These are phyloP conservation scores for Fusarium pininemorale DNA, from an alignment of 2,329 filamentous ascomycete species.

Conservation along the genomic window DNA sequence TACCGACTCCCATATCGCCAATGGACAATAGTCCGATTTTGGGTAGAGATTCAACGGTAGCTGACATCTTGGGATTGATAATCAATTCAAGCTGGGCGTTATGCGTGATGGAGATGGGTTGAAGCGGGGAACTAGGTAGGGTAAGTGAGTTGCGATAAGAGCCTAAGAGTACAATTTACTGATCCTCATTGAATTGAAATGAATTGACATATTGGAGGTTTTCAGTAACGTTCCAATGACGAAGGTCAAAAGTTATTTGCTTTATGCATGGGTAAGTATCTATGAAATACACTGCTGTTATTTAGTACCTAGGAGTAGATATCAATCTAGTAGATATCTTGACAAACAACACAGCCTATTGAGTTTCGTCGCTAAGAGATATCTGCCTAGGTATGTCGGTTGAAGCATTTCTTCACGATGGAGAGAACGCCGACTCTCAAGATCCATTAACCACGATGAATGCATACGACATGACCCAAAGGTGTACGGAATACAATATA, in stretches of 20 bases:
- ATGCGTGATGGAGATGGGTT: neutral
- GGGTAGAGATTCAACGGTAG: neutral
- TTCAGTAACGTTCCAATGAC: neutral
- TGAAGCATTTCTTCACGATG: neutral
- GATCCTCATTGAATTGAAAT: neutral
- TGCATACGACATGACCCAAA: neutral
- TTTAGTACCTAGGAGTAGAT: neutral
- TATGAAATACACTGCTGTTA: neutral
- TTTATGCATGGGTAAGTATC: neutral
- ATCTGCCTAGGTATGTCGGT: neutral
- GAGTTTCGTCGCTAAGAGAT: neutral
- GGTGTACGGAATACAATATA: neutral
- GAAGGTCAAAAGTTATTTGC: neutral
- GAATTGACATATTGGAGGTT: neutral
- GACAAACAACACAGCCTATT: neutral
- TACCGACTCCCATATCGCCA: conserved; percentile 64
- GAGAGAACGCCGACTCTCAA: neutral
- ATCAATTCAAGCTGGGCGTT: too few relatives aligned
- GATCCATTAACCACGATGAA: neutral
- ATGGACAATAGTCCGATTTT: conserved; percentile 60
- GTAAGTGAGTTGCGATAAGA: neutral
- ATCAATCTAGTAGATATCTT: neutral
- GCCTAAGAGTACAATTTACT: neutral
- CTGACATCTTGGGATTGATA: conserved; percentile 1
- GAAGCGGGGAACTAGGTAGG: conserved; percentile 10